Evolutionary conservation across 805 yeast species (phyloP).

Genomic region (Wickerhamomyces rabaulensis): DNA sequence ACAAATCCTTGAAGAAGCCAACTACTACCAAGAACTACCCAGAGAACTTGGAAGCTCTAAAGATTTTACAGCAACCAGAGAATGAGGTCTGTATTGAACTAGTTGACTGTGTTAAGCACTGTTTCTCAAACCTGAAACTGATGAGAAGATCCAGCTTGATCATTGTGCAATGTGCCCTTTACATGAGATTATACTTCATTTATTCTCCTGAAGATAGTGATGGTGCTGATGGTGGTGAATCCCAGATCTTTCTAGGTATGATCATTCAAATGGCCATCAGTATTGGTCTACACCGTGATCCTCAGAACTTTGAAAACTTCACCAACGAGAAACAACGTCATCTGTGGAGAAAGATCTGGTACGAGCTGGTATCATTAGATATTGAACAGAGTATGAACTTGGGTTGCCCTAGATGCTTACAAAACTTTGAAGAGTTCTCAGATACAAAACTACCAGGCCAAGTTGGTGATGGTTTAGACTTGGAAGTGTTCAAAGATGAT

Average conservation of each 20-base stretch:
- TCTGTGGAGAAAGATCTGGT: conserved; percentile 58
- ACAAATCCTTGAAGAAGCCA: conserved; percentile 11
- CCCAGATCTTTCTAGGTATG: conserved; percentile 50
- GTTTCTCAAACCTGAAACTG: conserved; percentile 36
- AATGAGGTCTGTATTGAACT: conserved; percentile 36
- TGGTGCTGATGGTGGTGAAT: conserved; percentile 53
- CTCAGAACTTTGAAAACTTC: conserved; percentile 44
- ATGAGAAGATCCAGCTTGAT: conserved; percentile 41
- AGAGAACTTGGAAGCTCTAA: conserved; percentile 12
- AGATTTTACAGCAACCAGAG: conserved; percentile 32
- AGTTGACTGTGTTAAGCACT: conserved; percentile 40
- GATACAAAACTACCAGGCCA: conserved; percentile 40
- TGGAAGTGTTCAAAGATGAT: conserved; percentile 24
- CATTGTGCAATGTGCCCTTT: conserved; percentile 55
- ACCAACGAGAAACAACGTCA: conserved; percentile 36
- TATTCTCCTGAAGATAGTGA: conserved; percentile 59
- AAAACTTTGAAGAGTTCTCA: conserved; percentile 32
- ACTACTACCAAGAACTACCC: conserved; percentile 13
- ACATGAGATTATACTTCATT: conserved; percentile 48
- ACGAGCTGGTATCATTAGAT: conserved; percentile 37
- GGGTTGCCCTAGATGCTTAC: conserved; percentile 35
- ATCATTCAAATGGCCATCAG: conserved; percentile 62
- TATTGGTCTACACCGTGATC: conserved; percentile 67
- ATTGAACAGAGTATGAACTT: conserved; percentile 36
- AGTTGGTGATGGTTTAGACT: conserved; percentile 14